Evolutionary conservation across 2,329 filamentous ascomycete species (phyloP).

Genomic region (Nakataea oryzae): DNA sequence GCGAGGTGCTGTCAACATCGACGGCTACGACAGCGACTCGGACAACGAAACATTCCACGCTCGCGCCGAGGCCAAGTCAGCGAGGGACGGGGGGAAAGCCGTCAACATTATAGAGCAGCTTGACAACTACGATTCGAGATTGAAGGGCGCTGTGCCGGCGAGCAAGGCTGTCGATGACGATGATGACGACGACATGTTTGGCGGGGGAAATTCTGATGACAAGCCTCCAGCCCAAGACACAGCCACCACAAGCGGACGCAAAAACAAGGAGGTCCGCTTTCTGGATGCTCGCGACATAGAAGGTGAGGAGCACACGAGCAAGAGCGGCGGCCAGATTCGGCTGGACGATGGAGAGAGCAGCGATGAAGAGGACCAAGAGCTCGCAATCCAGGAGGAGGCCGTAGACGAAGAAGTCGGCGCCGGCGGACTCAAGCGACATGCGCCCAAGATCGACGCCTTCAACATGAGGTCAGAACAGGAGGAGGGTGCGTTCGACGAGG

Average conservation of each 20-base stretch:
- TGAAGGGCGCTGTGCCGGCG: constrained; percentile 17
- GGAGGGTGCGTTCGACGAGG: constrained; percentile 83
- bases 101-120: constrained; percentile 40
- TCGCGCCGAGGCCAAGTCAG: constrained; percentile 52
- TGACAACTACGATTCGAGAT: constrained; percentile 39
- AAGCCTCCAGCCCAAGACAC: constrained; percentile 23
- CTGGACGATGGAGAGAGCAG: constrained; percentile 45
- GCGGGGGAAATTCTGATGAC: constrained; percentile 41
- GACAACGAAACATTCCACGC: constrained; percentile 80
- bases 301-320: constrained; percentile 67
- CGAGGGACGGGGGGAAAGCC: constrained; percentile 20
- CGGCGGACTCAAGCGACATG: constrained; percentile 84
- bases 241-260: constrained; percentile 32
- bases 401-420: constrained; percentile 84
- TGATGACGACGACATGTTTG: constrained; percentile 75
- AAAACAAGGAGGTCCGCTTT: constrained; percentile 52
- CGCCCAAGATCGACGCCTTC: constrained; percentile 91
- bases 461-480: constrained; percentile 87
- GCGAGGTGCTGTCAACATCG: constrained; percentile 88
- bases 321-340: constrained; percentile 61
- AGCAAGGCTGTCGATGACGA: constrained; percentile 26
- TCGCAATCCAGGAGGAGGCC: constrained; percentile 64
- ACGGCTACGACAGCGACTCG: constrained; percentile 94
- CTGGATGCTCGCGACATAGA: constrained; percentile 56
- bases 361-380: constrained; percentile 60